Conservation (phyloP, 495 filamentous ascomycete species). For the Trichocladium antarcticum region DNA sequence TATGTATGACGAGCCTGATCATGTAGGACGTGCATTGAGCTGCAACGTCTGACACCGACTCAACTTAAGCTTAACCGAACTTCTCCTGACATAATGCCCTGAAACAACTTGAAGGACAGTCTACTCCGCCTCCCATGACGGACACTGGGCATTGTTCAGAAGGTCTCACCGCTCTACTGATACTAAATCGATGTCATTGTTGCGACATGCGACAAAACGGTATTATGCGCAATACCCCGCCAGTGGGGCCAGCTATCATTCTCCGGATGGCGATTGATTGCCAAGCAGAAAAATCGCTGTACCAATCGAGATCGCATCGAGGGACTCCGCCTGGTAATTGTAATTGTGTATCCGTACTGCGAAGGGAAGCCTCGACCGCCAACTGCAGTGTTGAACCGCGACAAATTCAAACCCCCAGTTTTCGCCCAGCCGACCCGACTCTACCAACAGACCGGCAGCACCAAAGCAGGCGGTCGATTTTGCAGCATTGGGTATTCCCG, state of each 20-base stretch:
- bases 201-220: not conserved
- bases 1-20: too few relatives aligned
- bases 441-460: not conserved
- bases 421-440: too few relatives aligned
- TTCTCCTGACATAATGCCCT: too few relatives aligned
- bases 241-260: conserved; percentile 10
- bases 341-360: not conserved
- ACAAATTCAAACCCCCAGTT: not conserved
- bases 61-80: too few relatives aligned
- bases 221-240: conserved; percentile 9
- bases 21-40: too few relatives aligned
- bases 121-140: too few relatives aligned
- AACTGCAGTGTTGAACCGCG: not conserved
- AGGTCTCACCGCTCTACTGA: too few relatives aligned
- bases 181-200: too few relatives aligned
- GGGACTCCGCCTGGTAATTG: conserved; percentile 5
- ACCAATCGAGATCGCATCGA: conserved; percentile 11
- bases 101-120: too few relatives aligned
- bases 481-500: not conserved
- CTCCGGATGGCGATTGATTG: conserved; percentile 10
- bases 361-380: not conserved
- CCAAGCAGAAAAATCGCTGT: conserved; percentile 17
- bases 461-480: not conserved
- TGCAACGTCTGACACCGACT: too few relatives aligned
- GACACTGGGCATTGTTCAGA: too few relatives aligned